Conservation (phyloP, 192 early-diverging fungal genomes). For the Paraglomus brasilianum region DNA sequence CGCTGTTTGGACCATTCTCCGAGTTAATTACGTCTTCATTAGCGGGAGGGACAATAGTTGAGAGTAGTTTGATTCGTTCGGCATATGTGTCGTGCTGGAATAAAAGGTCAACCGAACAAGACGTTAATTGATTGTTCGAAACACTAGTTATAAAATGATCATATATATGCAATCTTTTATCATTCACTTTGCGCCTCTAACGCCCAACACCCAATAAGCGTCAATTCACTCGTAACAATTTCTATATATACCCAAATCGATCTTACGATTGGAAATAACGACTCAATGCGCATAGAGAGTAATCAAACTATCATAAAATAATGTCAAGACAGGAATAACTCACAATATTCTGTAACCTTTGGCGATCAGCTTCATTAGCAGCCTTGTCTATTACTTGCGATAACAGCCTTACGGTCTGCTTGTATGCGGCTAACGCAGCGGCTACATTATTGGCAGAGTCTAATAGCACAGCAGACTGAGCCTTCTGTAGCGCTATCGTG, state of each 20-base stretch:
- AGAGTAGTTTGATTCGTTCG: slow-evolving; percentile 31
- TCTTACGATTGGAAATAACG: too few relatives aligned
- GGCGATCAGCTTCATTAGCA: slow-evolving; percentile 27
- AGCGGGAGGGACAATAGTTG: background rate
- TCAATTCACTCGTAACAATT: too few relatives aligned
- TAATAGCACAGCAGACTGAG: slow-evolving; percentile 26
- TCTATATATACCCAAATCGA: too few relatives aligned
- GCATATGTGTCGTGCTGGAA: slow-evolving; percentile 28
- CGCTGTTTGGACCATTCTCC: background rate
- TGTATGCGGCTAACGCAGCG: slow-evolving; percentile 29
- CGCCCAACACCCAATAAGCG: background rate
- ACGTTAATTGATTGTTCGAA: too few relatives aligned
- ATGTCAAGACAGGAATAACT: slow-evolving; percentile 4
- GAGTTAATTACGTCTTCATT: background rate
- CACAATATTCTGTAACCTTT: slow-evolving; percentile 30
- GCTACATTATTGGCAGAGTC: slow-evolving; percentile 28
- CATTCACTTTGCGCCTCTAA: background rate
- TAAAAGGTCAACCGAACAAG: background rate
- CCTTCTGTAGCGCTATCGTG: slow-evolving; percentile 31
- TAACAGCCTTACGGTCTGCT: slow-evolving; percentile 24
- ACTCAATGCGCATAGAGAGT: too few relatives aligned
- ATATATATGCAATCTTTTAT: too few relatives aligned
- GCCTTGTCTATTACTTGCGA: slow-evolving; percentile 30
- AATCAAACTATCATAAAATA: background rate
- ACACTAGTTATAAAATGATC: too few relatives aligned